Evolutionary conservation across 139 green algal species (phyloP), one percentile per base, ranked within the genome.

Genomic region (Chlorella ohadii): DNA sequence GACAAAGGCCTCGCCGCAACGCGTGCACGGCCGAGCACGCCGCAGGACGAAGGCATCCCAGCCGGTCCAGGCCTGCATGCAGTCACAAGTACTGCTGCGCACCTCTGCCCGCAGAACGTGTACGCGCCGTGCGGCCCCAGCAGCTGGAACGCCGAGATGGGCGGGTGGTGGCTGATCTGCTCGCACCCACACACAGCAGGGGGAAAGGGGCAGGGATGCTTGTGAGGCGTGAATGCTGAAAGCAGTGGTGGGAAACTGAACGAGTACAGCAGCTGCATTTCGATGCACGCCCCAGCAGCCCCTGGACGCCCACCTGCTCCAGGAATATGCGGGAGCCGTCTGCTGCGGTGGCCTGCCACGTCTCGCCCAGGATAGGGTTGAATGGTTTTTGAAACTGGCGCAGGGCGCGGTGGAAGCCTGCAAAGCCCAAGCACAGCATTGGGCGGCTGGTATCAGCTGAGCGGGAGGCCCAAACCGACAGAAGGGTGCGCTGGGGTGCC

Each of bases 301-400:
- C n/a, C n/a, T n/a, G n/a, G 22, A 22, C 51, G 15, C 51, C 15
- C 51, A 96, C 91, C 85, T 97, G 94, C 88, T 98, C 95, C 84
- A 98, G 90, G 82, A 79, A 94, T 20, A 97, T 90, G 31, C 34
- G 51, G 28, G 84, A 89, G 5, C 92, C 94, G 47, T 95, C 94
- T 0, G 81, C 79, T 51, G 95, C 89, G 39, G 9, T 28, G 15
- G 83, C 88, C 79, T 96, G 89, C 92, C 92, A 97, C 0, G 94
- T 97, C 88, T 97, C 94, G 0, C 94, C 95, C n/a, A 98, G 87
- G 27, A 98, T 95, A 0, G 95, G 95, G 84, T 98, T 98, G 90
- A 97, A 98, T 0, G 95, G 95, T 87, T 98, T 98, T 61, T 87
- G 85, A 92, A 92, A 98, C 33, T 78, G 90, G 74, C 90, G 33